Evolutionary conservation across 1,139 yeast species (phyloP).

Genomic region (Yamadazyma aaseri): DNA sequence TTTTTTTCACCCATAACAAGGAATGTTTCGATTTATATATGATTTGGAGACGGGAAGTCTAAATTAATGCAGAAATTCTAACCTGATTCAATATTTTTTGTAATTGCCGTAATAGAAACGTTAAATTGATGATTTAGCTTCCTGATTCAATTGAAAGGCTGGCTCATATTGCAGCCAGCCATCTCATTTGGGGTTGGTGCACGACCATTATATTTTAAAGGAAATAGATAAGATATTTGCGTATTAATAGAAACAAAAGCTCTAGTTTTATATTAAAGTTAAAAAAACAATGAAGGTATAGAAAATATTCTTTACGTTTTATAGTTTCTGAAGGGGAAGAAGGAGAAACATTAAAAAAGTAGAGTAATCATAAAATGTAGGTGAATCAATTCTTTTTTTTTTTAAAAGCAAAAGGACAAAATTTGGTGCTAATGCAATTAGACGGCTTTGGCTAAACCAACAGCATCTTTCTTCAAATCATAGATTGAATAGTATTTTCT

Average conservation of each 20-base stretch:
- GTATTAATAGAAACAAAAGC: too few relatives aligned
- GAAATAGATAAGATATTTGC: too few relatives aligned
- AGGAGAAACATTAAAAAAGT: too few relatives aligned
- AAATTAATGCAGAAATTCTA: constrained; percentile 3
- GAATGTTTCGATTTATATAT: too few relatives aligned
- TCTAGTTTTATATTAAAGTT: too few relatives aligned
- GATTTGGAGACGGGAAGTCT: neutral
- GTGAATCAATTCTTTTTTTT: too few relatives aligned
- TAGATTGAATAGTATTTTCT: constrained; percentile 92
- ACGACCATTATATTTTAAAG: too few relatives aligned
- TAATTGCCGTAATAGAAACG: constrained; percentile 2
- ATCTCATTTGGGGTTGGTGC: neutral
- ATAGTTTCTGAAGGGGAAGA: neutral
- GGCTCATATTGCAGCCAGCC: constrained; percentile 6
- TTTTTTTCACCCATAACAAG: too few relatives aligned
- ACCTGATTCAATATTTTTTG: constrained; percentile 5
- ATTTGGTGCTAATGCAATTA: constrained; percentile 6
- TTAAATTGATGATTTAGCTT: neutral
- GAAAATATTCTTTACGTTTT: too few relatives aligned
- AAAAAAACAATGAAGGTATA: too few relatives aligned
- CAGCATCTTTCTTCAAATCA: constrained; percentile 85
- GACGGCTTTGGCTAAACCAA: constrained; percentile 81
- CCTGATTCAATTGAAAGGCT: constrained; percentile 1
- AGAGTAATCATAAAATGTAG: too few relatives aligned
- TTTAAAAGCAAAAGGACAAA: too few relatives aligned